Base-by-base conservation (phyloP, 129 eudicot species). In the Smallanthus sonchifolius region DNA sequence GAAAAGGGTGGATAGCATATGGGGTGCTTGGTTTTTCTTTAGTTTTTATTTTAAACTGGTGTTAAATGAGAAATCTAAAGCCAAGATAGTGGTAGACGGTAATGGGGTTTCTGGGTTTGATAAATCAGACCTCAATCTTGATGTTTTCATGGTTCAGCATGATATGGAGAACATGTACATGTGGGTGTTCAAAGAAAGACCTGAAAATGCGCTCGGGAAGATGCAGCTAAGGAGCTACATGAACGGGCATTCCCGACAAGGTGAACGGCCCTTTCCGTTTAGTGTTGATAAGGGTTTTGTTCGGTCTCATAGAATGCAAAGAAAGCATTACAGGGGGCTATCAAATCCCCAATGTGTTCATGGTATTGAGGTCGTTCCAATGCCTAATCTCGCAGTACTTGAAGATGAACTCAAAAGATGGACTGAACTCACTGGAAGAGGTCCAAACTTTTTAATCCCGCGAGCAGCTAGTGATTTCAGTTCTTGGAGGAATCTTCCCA, bases 161-260 rank as follows among this genome's bases (percentile, higher is more conserved):
- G 97, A 91, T 72, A 91, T 91, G 97, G 97, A 91, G 82, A 91
- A 91, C 47, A 88, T 91, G 97, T 91, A 91, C 73, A 91, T 91
- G 97, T 91, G 97, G 97, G 96, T 88, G 32, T 91, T 91, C 45
- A 91, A 91, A 74, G 97, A 91, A 51, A 79, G 86, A 51, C 97
- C 97, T 14, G 96, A 88, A 78, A 88, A 91, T 45, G 96, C 97
- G 3, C 64, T 91, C 62, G 97, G 97, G 9, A 91, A 91, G 75
- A 91, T 91, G 97, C 97, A 91, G 77, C 80, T 91, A n/a, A 62
- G 97, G 85, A 91, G 97, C 68, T 91, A 91, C 80, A 91, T 91
- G 97, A 91, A 91, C 55, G 97, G 97, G 28, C 97, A 91, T 79
- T 91, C 97, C 47, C 86, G 97, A 32, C 96, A 88, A 75, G 97